Conservation (phyloP, 1,139 yeast genomes). For the Pneumocystis murina region DNA sequence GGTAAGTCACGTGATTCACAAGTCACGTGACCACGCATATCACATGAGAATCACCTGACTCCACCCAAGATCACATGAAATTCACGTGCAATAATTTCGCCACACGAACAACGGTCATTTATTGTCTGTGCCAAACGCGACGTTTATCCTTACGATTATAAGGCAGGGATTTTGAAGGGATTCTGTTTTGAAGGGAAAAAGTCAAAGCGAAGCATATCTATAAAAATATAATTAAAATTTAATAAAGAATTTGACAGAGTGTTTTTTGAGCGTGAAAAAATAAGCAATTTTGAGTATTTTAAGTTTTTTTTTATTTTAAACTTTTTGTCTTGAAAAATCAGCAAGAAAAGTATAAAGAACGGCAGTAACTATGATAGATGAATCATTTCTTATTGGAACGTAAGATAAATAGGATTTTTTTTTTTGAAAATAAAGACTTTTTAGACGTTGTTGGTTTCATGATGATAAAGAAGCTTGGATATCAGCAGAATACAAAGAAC, state of each 20-base stretch:
- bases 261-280: background rate
- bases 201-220: background rate
- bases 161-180: background rate
- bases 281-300: background rate
- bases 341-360: background rate
- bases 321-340: no score
- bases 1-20: no score
- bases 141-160: background rate
- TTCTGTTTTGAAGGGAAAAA: background rate
- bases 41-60: no score
- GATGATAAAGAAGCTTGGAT: conserved; percentile 82
- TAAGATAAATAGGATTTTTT: background rate
- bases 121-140: background rate
- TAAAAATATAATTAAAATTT: background rate
- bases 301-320: background rate
- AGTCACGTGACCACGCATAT: no score
- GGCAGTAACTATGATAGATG: background rate
- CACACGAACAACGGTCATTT: background rate
- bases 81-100: no score
- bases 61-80: background rate
- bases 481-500: conserved; percentile 60
- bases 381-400: background rate
- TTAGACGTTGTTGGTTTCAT: conserved; percentile 83
- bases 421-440: background rate
- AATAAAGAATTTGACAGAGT: background rate